A percentile compares a stretch with the other conserved stretches of the same genome.
phyloP scores from a whole-genome alignment of 306 rosid genomes.

The Casuarina equisetifolia region DNA sequence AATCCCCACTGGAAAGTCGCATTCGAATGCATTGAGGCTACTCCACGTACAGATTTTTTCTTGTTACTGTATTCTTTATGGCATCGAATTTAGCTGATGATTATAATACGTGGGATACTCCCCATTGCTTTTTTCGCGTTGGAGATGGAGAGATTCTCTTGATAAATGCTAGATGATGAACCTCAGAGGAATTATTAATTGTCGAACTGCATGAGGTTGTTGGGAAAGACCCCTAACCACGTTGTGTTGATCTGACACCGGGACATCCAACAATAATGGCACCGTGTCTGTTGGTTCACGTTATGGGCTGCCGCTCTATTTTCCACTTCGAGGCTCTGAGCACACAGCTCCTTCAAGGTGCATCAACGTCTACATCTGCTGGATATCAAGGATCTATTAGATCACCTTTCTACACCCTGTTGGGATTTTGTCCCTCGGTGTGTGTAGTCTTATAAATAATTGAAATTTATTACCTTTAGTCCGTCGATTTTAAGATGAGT shows the following conservation, averaged over 20 bases:
- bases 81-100: too few relatives aligned
- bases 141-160: background rate
- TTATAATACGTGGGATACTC: too few relatives aligned
- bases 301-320: background rate
- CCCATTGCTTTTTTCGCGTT: background rate
- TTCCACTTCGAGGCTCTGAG: background rate
- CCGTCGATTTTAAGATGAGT: too few relatives aligned
- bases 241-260: constrained; percentile 16
- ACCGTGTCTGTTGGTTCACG: constrained; percentile 1
- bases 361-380: too few relatives aligned
- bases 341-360: background rate
- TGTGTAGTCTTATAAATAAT: too few relatives aligned
- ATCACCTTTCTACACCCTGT: too few relatives aligned
- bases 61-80: too few relatives aligned
- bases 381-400: too few relatives aligned
- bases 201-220: background rate
- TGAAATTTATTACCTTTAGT: too few relatives aligned
- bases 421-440: too few relatives aligned
- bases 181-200: background rate
- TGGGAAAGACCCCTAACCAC: background rate
- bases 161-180: background rate
- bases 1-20: background rate
- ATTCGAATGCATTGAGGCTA: background rate
- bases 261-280: constrained; percentile 8
- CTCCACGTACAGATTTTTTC: background rate